Conservation (phyloP, 106 monocot species). For the Amphibolis antarctica region DNA sequence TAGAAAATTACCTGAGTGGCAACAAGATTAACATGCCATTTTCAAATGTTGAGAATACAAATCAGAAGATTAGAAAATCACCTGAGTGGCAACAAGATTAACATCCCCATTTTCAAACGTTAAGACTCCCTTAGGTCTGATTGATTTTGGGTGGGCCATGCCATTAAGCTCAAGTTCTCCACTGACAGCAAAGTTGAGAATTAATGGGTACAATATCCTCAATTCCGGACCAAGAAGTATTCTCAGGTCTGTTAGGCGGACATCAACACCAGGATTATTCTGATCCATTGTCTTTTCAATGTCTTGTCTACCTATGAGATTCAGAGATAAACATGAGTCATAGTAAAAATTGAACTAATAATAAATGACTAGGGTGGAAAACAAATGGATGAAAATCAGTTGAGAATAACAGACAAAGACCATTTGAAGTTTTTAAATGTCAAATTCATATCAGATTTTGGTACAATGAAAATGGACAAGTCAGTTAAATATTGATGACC, state of each 20-base stretch:
- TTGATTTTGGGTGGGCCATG: constrained; percentile 62
- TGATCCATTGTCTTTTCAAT: constrained; percentile 43
- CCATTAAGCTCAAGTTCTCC: constrained; percentile 98
- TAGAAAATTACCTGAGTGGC: constrained; percentile 77
- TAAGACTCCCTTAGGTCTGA: constrained; percentile 78
- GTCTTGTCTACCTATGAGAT: constrained; percentile 38
- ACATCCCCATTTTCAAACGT: constrained; percentile 97
- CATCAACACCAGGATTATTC: constrained; percentile 48
- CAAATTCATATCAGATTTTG: no score
- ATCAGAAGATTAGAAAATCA: constrained; percentile 4
- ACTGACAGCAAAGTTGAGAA: constrained; percentile 94
- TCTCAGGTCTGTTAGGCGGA: constrained; percentile 67
- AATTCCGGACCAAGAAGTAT: constrained; percentile 81
- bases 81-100: constrained; percentile 98
- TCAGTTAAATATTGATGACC: no score
- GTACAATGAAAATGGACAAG: no score
- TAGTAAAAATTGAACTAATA: no score
- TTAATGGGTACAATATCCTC: constrained; percentile 92
- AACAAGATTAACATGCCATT: constrained; percentile 95
- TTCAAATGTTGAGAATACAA: constrained; percentile 69
- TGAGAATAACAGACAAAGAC: no score
- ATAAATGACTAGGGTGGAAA: no score
- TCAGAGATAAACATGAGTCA: not conserved
- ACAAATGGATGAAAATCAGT: not conserved
- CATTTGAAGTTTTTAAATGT: no score